phyloP scores from a whole-genome alignment of 2,329 filamentous ascomycete species.

The Verticillium zaregamsianum region DNA sequence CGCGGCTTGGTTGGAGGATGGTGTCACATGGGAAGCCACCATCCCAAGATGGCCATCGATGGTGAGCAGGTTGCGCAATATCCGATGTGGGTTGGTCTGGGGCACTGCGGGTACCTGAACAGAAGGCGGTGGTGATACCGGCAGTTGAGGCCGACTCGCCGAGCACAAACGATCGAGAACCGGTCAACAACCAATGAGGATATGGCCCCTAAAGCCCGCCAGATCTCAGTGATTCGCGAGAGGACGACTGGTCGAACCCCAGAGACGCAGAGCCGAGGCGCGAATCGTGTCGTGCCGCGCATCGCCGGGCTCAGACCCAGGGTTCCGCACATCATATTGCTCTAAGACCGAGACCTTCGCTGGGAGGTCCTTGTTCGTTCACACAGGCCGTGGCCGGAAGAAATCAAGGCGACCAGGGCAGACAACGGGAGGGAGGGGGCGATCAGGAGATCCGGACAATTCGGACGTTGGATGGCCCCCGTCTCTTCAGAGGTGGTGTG shows the following conservation, averaged over 20 bases:
- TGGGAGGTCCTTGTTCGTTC: not conserved
- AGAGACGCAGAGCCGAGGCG: not conserved
- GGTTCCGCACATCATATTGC: not conserved
- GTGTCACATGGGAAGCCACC: not conserved
- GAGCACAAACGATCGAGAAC: not conserved
- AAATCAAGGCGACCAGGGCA: not conserved
- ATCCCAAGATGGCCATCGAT: not conserved
- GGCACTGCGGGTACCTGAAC: not conserved
- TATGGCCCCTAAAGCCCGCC: not conserved
- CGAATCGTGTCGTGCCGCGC: not conserved
- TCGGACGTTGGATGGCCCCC: not conserved
- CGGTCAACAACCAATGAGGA: not conserved
- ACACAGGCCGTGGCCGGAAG: not conserved
- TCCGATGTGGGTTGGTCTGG: not conserved
- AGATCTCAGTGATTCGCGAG: not conserved
- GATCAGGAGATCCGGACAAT: not conserved
- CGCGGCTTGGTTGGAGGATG: not conserved
- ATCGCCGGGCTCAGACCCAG: not conserved
- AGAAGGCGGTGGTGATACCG: not conserved
- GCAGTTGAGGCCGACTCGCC: not conserved
- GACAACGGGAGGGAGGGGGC: not conserved
- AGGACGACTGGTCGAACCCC: not conserved
- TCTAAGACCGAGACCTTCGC: not conserved
- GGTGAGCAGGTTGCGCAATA: not conserved
- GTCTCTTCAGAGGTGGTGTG: not conserved